A percentile compares a stretch with the other conserved stretches of the same genome.
Evolutionary conservation across 768 basidiomycete species (phyloP).

Genomic region (Pisolithus marmoratus): DNA sequence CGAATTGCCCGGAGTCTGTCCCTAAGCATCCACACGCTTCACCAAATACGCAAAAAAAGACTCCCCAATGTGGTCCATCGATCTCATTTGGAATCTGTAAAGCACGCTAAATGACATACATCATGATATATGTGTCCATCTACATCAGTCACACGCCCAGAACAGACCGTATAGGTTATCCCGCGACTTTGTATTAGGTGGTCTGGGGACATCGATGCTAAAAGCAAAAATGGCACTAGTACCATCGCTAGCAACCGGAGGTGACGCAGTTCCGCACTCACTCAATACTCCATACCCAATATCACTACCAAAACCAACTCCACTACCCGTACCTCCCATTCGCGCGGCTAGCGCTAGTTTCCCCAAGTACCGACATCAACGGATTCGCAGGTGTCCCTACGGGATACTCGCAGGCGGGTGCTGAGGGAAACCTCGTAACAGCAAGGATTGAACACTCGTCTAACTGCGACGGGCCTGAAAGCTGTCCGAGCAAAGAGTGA

Average conservation of each 20-base stretch:
- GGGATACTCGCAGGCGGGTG: slow-evolving; percentile 71
- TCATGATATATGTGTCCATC: no score
- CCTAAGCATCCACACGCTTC: no score
- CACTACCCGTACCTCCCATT: neutral
- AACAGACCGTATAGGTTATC: slow-evolving; percentile 56
- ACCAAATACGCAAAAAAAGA: no score
- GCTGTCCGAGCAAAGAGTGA: slow-evolving; percentile 73
- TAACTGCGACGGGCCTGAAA: slow-evolving; percentile 78
- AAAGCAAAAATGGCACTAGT: neutral
- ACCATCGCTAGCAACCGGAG: neutral
- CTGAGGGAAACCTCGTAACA: slow-evolving; percentile 66
- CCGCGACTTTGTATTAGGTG: slow-evolving; percentile 28
- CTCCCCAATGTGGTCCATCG: no score
- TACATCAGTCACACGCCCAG: slow-evolving; percentile 17
- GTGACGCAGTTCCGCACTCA: slow-evolving; percentile 12
- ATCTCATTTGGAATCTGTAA: no score
- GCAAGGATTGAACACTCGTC: slow-evolving; percentile 73
- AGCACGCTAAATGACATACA: no score
- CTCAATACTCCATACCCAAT: slow-evolving; percentile 17
- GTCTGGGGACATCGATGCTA: slow-evolving; percentile 17
- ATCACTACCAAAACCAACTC: neutral
- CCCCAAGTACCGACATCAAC: slow-evolving; percentile 86
- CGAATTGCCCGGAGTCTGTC: no score
- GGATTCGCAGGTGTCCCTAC: slow-evolving; percentile 80
- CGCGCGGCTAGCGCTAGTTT: slow-evolving; percentile 28